Evolutionary conservation across 441 rosid genomes (phyloP).

Genomic region (Pelargonium cotyledonis): DNA sequence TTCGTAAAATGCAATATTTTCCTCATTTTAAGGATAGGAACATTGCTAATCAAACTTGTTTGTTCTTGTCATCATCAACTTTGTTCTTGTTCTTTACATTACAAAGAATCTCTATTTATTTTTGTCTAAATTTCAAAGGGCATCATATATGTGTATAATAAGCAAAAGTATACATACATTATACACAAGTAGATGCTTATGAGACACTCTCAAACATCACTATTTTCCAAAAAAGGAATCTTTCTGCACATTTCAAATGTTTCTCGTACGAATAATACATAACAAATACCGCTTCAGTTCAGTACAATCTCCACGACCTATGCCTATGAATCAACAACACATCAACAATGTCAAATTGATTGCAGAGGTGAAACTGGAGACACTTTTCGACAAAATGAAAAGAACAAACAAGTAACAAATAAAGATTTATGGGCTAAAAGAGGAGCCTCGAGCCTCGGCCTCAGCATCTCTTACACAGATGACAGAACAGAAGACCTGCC

Average conservation of each 20-base stretch:
- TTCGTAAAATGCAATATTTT: conserved; percentile 11
- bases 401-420: conserved; percentile 13
- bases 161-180: background rate
- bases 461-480: too few relatives aligned
- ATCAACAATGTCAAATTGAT: conserved; percentile 21
- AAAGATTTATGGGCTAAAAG: conserved; percentile 22
- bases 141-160: background rate
- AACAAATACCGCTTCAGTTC: conserved; percentile 31
- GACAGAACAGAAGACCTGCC: conserved; percentile 20
- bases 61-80: too few relatives aligned
- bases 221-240: background rate
- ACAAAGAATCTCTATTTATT: conserved; percentile 9
- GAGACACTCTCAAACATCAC: too few relatives aligned
- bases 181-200: too few relatives aligned
- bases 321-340: conserved; percentile 33
- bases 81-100: background rate
- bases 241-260: conserved; percentile 32
- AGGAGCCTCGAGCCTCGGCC: conserved; percentile 23
- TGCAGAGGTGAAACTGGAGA: conserved; percentile 19
- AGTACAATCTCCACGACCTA: conserved; percentile 46
- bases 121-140: background rate
- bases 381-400: conserved; percentile 23
- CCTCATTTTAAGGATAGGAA: background rate
- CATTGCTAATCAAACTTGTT: background rate
- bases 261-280: conserved; percentile 33